phyloP scores from a whole-genome alignment of 352 stramenopile genomes.

The Phytophthora tentaculata region DNA sequence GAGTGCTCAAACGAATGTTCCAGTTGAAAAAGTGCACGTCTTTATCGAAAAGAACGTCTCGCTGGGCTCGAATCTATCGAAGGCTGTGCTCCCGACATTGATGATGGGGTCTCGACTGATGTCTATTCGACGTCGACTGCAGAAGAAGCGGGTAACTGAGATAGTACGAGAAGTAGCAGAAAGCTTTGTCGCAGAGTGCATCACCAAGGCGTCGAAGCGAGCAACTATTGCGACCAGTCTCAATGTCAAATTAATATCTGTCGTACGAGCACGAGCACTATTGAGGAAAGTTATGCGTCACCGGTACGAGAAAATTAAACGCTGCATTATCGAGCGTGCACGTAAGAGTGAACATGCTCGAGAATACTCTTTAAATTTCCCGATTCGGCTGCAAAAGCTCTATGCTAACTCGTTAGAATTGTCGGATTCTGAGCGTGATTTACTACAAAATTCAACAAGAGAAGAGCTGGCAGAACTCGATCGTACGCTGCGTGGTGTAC shows the following conservation, averaged over 20 bases:
- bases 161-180: slow-evolving; percentile 35
- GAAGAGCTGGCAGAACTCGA: slow-evolving; percentile 38
- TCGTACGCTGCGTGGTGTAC: slow-evolving; percentile 12
- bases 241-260: slow-evolving; percentile 55
- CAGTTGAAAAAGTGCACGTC: slow-evolving; percentile 55
- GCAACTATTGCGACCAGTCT: slow-evolving; percentile 39
- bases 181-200: slow-evolving; percentile 42
- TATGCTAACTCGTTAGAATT: slow-evolving; percentile 42
- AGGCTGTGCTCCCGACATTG: slow-evolving; percentile 66
- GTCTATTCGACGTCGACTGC: slow-evolving; percentile 62
- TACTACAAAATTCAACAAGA: slow-evolving; percentile 48
- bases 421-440: slow-evolving; percentile 56
- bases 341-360: slow-evolving; percentile 65
- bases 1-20: slow-evolving; percentile 55
- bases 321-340: slow-evolving; percentile 48
- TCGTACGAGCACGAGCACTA: slow-evolving; percentile 51
- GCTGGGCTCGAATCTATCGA: slow-evolving; percentile 52
- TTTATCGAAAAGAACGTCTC: slow-evolving; percentile 67
- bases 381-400: slow-evolving; percentile 54
- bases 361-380: slow-evolving; percentile 56
- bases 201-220: slow-evolving; percentile 41
- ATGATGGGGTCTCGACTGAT: slow-evolving; percentile 70
- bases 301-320: slow-evolving; percentile 52
- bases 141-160: slow-evolving; percentile 53
- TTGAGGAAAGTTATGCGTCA: slow-evolving; percentile 54